Evolutionary conservation across 1,284 basidiomycete species (phyloP), one percentile per base, ranked within the genome.

Genomic region (Cutaneotrichosporon arboriforme): DNA sequence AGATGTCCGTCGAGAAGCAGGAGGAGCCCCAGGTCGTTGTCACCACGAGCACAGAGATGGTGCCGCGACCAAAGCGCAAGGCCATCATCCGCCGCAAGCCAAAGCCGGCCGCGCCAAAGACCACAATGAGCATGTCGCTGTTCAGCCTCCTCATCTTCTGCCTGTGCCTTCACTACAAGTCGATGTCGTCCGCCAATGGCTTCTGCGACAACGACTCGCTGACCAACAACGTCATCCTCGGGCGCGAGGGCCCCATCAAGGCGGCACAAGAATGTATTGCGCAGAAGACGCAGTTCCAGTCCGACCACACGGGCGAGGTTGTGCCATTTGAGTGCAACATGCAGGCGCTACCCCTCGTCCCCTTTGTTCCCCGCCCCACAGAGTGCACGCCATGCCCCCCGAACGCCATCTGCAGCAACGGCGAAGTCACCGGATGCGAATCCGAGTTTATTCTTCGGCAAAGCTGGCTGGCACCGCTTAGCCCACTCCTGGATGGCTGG

Each of bases 381-480:
- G 66, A 79, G n/a, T 97, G 92, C 74, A 84, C 87, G 3, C 82
- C 84, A 14, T 97, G 92, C 69, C 93, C 93, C 12, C 78, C 81
- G 45, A 87, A 91, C 71, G 93, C 84, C 3, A 77, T 77, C 17
- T 97, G 92, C 73, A 77, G 77, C 13, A 58, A 69, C 13, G 83
- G 82, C 31, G 72, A 81, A 57, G 79, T 80, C 46, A 77, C 87
- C 44, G 77, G 77, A 2, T 97, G 92, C 74, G 83, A 84, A 46
- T 80, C 78, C 31, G 87, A 88, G 23, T 90, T 85, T 70, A 76
- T 93, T 59, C 77, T 88, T 37, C 48, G 61, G 2, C 53, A 58
- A 3, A 58, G 63, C 47, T 60, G 66, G 4, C 52, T 73, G 67
- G 54, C 59, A 3, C 53, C 69, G 31, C 45, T 71, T 12, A 57